Base-by-base conservation (phyloP, 345 rosid species). In the Adansonia digitata region DNA sequence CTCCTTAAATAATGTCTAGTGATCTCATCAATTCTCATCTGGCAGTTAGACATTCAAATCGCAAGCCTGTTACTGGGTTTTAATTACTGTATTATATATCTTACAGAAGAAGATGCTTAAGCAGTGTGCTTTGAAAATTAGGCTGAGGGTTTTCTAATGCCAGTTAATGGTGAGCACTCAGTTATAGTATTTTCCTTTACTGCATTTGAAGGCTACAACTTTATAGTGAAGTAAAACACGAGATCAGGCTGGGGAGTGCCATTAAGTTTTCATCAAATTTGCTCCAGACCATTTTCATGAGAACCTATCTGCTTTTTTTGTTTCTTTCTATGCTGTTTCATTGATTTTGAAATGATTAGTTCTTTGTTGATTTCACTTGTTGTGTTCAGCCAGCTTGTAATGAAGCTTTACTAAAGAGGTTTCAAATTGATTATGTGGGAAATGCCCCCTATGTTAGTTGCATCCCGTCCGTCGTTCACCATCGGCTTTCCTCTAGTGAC, bases 341-440 rank as follows among this genome's bases (percentile, higher is more conserved):
- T n/a, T n/a, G n/a, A n/a, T n/a, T n/a, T 72, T 13, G 64, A 65
- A 49, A 59, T 70, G 46, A 73, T 56, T 7, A 24, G 71, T 53
- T 20, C 61, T 11, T 80, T 35, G 53, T 62, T 61, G 52, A 75
- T 79, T 29, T 77, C 64, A 26, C 55, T 43, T 72, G 7, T 75
- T 80, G 69, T 34, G 53, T 82, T 43, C 7, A 56, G 17, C 91
- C 97, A 69, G 79, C 80, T 74, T 90, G 88, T 78, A 94, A 93
- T 72, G 97, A 90, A 70, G 96, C 97, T 72, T 82, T 94, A 74
- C 85, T 94, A 52, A 89, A 90, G 82, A 88, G 83, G 86, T 94
- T 94, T 79, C 87, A 78, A 64, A 85, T 90, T 51, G 83, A 87
- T 75, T 92, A 90, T 78, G 75, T 88, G 53, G 93, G 97, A 74